Percentiles rank a stretch among this genome's conserved stretches.
Conservation (phyloP, 2,329 filamentous ascomycete species). For the Phialemoniopsis sp. region DNA sequence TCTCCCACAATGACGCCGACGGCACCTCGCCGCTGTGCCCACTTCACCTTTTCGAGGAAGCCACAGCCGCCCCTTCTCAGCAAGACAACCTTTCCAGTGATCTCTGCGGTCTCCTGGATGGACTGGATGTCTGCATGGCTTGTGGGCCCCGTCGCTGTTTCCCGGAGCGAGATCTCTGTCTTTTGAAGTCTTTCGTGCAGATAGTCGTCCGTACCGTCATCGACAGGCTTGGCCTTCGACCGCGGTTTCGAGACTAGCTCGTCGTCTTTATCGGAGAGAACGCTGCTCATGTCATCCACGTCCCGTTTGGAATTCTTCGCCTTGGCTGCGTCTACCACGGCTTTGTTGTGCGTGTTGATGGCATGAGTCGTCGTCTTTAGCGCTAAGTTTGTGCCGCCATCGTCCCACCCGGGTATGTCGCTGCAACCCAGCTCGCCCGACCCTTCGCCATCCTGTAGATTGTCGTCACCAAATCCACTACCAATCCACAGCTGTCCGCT, state of each 20-base stretch:
- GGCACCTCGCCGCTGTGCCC: constrained; percentile 88
- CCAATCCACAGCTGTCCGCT: constrained; percentile 93
- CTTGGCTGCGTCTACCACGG: constrained; percentile 29
- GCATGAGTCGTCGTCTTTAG: constrained; percentile 3
- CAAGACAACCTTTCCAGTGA: constrained; percentile 86
- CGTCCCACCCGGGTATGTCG: constrained; percentile 86
- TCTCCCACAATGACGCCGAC: constrained; percentile 92
- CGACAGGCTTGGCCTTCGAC: constrained; percentile 26
- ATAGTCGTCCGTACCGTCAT: constrained; percentile 84
- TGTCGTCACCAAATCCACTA: constrained; percentile 83
- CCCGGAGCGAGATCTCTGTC: constrained; percentile 20
- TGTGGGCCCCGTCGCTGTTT: constrained; percentile 23
- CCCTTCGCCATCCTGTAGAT: constrained; percentile 55
- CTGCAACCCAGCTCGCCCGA: constrained; percentile 92
- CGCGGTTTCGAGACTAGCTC: constrained; percentile 17
- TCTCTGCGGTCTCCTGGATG: constrained; percentile 87
- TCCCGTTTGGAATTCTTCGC: constrained; percentile 27
- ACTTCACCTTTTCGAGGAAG: constrained; percentile 95
- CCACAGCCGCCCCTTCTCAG: constrained; percentile 91
- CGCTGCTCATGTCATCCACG: constrained; percentile 14
- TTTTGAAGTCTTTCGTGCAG: constrained; percentile 53
- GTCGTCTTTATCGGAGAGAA: constrained; percentile 20
- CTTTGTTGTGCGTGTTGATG: constrained; percentile 37
- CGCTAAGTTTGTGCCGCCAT: constrained; percentile 28
- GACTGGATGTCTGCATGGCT: constrained; percentile 88